Conservation (phyloP, 2,329 filamentous ascomycete genomes). For the Paraphaeosphaeria sporulosa region DNA sequence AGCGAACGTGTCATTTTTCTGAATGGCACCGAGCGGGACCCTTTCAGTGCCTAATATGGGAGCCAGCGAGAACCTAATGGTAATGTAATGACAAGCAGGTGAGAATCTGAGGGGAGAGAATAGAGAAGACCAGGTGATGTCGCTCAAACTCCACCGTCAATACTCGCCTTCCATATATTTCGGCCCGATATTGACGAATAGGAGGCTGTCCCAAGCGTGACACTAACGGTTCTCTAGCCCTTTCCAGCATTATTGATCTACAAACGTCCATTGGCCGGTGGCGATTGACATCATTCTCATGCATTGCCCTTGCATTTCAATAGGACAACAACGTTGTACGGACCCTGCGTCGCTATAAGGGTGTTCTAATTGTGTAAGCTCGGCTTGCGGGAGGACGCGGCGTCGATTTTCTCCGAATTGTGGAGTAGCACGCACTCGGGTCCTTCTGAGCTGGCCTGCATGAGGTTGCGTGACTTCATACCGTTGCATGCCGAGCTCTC, state of each 20-base stretch:
- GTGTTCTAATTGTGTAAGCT: neutral
- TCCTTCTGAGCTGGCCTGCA: conserved; percentile 5
- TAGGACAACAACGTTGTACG: neutral
- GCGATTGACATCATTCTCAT: conserved; percentile 10
- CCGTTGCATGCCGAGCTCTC: conserved; percentile 25
- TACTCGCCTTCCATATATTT: neutral
- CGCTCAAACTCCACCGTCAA: neutral
- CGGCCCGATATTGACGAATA: conserved; percentile 8
- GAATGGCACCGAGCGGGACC: neutral
- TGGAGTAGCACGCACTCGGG: conserved; percentile 3
- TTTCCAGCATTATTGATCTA: neutral
- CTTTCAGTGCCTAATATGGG: neutral
- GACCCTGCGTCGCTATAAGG: neutral
- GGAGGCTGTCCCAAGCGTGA: conserved; percentile 8
- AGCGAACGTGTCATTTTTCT: neutral
- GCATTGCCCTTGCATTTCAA: neutral
- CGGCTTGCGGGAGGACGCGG: neutral
- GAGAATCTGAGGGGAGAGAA: neutral
- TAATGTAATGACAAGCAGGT: neutral
- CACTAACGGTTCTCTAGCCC: conserved; percentile 1
- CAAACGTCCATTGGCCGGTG: conserved; percentile 2
- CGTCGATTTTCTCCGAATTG: conserved; percentile 6
- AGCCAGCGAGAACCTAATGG: neutral
- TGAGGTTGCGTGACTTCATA: conserved; percentile 27
- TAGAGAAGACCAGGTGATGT: neutral